A percentile compares a stretch with the other conserved stretches of the same genome.
These are phyloP conservation scores for Pyrenophora teres DNA, from an alignment of 2,329 filamentous ascomycete species.

Conservation along the genomic window DNA sequence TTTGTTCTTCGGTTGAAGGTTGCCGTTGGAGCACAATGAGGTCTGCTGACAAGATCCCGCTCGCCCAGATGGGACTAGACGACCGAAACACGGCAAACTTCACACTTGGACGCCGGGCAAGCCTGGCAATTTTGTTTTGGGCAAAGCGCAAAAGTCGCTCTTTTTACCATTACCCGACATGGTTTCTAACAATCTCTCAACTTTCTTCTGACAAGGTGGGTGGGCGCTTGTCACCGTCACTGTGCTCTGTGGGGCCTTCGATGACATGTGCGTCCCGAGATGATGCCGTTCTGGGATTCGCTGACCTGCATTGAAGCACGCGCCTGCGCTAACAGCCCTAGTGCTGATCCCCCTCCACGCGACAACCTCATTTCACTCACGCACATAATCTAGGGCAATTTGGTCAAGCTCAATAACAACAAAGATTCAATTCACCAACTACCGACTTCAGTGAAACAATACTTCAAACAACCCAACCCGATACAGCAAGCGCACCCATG, in stretches of 20 bases:
- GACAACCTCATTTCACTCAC: conserved; percentile 8
- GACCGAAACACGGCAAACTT: neutral
- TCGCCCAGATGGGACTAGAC: neutral
- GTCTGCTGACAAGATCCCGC: neutral
- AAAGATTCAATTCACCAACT: too few species aligned
- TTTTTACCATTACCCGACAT: neutral
- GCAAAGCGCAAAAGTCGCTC: neutral
- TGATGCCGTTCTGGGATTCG: conserved; percentile 8
- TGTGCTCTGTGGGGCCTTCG: conserved; percentile 1
- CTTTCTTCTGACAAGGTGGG: conserved; percentile 1
- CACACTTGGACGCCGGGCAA: neutral
- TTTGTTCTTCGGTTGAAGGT: neutral
- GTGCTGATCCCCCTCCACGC: conserved; percentile 11
- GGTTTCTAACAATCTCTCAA: neutral
- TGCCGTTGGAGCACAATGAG: neutral
- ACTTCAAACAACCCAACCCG: neutral
- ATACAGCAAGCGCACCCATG: neutral
- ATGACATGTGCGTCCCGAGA: conserved; percentile 17
- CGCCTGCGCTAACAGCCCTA: conserved; percentile 13
- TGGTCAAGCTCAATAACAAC: neutral
- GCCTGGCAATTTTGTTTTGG: neutral
- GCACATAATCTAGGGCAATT: neutral
- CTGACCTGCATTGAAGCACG: conserved; percentile 18
- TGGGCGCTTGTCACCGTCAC: conserved; percentile 5
- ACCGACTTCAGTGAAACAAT: too few species aligned